A percentile compares a stretch with the other conserved stretches of the same genome.
These are phyloP conservation scores for Mycena olivaceomarginata DNA, from an alignment of 768 basidiomycete genomes.

Conservation along the genomic window DNA sequence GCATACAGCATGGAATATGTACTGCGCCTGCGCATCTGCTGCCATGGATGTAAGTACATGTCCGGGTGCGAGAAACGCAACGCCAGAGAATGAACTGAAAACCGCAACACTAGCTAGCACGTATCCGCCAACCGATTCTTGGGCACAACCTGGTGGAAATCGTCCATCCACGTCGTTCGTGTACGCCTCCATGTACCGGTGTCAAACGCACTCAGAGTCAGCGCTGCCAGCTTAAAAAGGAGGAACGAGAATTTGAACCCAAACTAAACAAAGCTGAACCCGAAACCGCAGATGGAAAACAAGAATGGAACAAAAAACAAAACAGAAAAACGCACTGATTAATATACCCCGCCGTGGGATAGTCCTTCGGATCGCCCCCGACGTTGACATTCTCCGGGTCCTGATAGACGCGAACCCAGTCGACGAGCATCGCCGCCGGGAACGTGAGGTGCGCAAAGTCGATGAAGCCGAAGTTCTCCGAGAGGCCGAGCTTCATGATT, in stretches of 20 bases:
- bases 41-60: too few relatives aligned
- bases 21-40: too few relatives aligned
- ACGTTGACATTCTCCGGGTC: constrained; percentile 74
- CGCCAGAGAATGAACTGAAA: constrained; percentile 13
- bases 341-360: constrained; percentile 72
- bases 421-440: constrained; percentile 71
- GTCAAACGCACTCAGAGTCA: not conserved
- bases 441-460: constrained; percentile 82
- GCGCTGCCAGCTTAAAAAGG: not conserved
- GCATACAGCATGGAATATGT: too few relatives aligned
- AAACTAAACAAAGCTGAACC: too few relatives aligned
- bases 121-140: constrained; percentile 30
- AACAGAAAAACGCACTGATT: constrained; percentile 49
- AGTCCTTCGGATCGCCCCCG: constrained; percentile 81
- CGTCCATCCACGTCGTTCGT: constrained; percentile 69
- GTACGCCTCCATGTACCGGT: constrained; percentile 73
- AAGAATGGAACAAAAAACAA: too few relatives aligned
- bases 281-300: too few relatives aligned
- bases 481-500: constrained; percentile 89
- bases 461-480: constrained; percentile 83
- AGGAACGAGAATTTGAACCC: constrained; percentile 26
- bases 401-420: constrained; percentile 59
- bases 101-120: constrained; percentile 20
- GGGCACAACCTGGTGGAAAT: constrained; percentile 44
- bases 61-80: constrained; percentile 9